Evolutionary conservation across 148 eudicot genomes (phyloP).

Genomic region (Amaranthus hypochondriacus): DNA sequence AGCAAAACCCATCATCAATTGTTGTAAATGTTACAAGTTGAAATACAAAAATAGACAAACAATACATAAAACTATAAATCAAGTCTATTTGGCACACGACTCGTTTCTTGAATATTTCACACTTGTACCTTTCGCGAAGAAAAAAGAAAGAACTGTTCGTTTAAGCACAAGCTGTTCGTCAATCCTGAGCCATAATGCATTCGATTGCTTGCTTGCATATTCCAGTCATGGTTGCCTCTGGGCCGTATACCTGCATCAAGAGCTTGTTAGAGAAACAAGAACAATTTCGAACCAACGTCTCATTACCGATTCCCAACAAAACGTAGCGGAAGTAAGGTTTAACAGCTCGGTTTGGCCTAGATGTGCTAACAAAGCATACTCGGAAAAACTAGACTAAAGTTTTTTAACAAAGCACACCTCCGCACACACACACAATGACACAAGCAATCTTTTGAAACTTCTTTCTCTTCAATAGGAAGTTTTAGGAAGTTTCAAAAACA

Average conservation of each 20-base stretch:
- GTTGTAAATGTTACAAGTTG: too few relatives aligned
- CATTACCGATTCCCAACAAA: not conserved
- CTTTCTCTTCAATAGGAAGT: too few relatives aligned
- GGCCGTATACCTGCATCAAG: slow-evolving; percentile 57
- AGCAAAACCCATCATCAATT: too few relatives aligned
- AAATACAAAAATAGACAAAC: too few relatives aligned
- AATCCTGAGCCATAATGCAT: slow-evolving; percentile 39
- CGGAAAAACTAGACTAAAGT: not conserved
- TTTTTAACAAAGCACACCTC: too few relatives aligned
- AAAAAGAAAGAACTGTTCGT: not conserved
- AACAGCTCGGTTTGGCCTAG: too few relatives aligned
- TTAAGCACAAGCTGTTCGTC: not conserved
- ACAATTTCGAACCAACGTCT: not conserved
- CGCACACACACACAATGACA: too few relatives aligned
- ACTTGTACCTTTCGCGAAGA: not conserved
- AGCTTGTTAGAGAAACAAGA: not conserved
- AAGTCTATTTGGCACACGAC: too few relatives aligned
- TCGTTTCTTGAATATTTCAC: too few relatives aligned
- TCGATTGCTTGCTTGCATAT: slow-evolving; percentile 75
- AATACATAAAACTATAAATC: too few relatives aligned
- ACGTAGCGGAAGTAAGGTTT: not conserved
- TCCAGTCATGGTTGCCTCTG: slow-evolving; percentile 82
- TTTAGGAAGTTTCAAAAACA: not conserved
- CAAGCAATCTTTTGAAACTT: too few relatives aligned
- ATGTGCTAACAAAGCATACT: not conserved